These are phyloP conservation scores for Naganishia vishniacii DNA, from an alignment of 768 basidiomycete genomes.

Conservation along the genomic window DNA sequence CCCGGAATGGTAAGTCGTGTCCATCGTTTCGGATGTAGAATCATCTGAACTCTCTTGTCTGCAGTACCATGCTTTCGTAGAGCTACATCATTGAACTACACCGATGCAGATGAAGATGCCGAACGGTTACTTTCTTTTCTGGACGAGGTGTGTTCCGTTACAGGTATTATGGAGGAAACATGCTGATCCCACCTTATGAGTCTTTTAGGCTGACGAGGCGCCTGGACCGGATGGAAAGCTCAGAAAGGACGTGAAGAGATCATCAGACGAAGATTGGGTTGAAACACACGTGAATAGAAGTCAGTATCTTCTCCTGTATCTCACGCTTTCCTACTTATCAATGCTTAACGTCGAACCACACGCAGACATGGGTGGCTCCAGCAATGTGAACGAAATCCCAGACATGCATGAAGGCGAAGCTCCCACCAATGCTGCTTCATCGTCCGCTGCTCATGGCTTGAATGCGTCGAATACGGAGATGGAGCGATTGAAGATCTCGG, in stretches of 20 bases:
- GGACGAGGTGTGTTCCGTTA: constrained; percentile 49
- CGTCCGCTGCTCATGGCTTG: constrained; percentile 51
- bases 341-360: neutral
- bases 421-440: constrained; percentile 51
- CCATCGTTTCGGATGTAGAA: neutral
- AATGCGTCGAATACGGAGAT: constrained; percentile 26
- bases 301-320: constrained; percentile 29
- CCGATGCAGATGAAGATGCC: constrained; percentile 91
- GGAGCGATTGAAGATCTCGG: constrained; percentile 37
- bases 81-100: constrained; percentile 85
- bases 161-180: too few species aligned
- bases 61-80: constrained; percentile 89
- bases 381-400: constrained; percentile 40
- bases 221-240: constrained; percentile 42
- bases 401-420: constrained; percentile 32
- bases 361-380: neutral
- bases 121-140: constrained; percentile 80
- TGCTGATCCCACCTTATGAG: neutral
- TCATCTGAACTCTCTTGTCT: neutral
- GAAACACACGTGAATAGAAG: constrained; percentile 84
- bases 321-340: neutral
- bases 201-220: constrained; percentile 45
- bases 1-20: constrained; percentile 59
- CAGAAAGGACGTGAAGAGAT: constrained; percentile 42
- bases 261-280: constrained; percentile 84